Evolutionary conservation across 371 early-diverging fungal species (phyloP), one percentile per base, ranked within the genome.

Genomic region (Fennellomyces sp.): DNA sequence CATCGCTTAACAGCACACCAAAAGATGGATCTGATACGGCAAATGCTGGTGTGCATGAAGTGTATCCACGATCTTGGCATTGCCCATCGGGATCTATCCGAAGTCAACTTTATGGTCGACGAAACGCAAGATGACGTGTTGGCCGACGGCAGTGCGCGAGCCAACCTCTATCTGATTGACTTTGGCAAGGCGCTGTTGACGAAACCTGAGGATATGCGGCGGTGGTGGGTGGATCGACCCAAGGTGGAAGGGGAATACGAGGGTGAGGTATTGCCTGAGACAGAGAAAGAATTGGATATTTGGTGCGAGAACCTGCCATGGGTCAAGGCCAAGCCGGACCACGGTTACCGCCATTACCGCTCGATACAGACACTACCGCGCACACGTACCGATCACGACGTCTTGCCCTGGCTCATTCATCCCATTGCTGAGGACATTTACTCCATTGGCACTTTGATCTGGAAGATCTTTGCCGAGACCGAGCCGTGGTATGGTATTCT

Each of bases 71-170:
- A 59, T 2, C 63, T 74, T 10, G 88, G 87, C 1, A 60, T 88
- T 0, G 85, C 88, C 0, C 88, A 88, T 61, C 74, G 88, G 11
- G 86, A 88, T 60, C 52, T 88, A 10, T 83, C 84, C 12, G 85
- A 85, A 55, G 85, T 84, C 19, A 88, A 86, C 50, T 83, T 86
- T 60, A 88, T 88, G 88, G 86, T 88, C 21, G 76, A 81, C 52
- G 81, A 80, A 51, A 66, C 55, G 8, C 25, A 60, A 5, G 63
- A 67, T 21, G 60, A 58, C 1, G 53, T 64, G 10, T 61, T 88
- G 5, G 56, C 66, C 13, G 88, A 88, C 60, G 81, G 81, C 5
- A 78, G 76, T 23, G 49, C 56, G 1, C 61, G 66, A 25, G 84
- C 85, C 0, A 58, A 76, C 25, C 54, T 88, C 11, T 80, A 73